Base-by-base conservation (phyloP, 345 rosid species). In the Arabidopsis suecica region DNA sequence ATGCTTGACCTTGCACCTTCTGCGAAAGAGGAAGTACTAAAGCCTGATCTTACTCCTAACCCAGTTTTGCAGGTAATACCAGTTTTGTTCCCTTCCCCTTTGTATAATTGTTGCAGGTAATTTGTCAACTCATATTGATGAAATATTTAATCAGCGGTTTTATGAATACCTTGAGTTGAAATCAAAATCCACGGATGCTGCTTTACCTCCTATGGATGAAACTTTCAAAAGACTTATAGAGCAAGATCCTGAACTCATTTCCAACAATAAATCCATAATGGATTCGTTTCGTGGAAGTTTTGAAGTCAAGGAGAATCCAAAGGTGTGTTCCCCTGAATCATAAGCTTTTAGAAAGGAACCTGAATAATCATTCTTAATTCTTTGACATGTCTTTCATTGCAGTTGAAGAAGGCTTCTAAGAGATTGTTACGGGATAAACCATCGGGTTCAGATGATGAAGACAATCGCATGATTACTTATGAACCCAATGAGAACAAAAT, bases 1-100 rank as follows among this genome's bases (percentile, higher is more conserved):
- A 87, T 87, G 94, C 87, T 90, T 80, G 93, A 89, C 82, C 96
- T 92, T 74, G 88, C 91, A 77, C 89, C 93, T 62, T 77, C 90
- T 69, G 86, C 74, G 65, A 83, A 74, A 71, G 87, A 83, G 83
- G 97, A 92, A 82, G 73, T 44, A 53, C 70, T 92, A 77, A 74
- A 48, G 61, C 98, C 99, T 59, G 94, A 90, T 16, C 85, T 90
- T 61, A 90, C 91, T 14, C 97, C 97, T 40, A 95, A 95, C 82
- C 98, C 94, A 50, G 82, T 90, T 76, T 81, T 95, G 69, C 89
- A 90, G 91, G 97, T 91, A 85, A 36, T 58, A 30, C 23, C 20
- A 65, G 42, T 49, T 41, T 41, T 57, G 6, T 59, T 72, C 13
- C 16, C 50, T 59, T 72, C 13, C 16, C 50, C 62, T 71, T 71